These are phyloP conservation scores for Sphaerosporella brunnea DNA, from an alignment of 495 filamentous ascomycete genomes.

Conservation along the genomic window DNA sequence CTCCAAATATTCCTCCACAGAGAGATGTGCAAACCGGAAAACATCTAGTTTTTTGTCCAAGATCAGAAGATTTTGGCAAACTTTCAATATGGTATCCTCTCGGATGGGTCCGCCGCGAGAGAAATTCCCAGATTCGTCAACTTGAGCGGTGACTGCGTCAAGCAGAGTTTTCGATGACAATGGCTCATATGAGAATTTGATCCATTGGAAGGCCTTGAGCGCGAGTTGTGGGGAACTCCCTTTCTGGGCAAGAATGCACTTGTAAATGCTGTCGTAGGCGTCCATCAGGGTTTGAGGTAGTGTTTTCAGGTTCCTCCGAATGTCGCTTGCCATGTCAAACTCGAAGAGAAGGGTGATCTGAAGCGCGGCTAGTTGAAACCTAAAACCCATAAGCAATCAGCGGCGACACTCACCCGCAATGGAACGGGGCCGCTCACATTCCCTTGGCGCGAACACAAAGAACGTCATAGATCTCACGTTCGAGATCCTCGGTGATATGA, in stretches of 20 bases:
- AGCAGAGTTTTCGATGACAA: neutral
- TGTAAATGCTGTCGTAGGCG: neutral
- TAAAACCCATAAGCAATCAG: neutral
- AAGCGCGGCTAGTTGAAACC: conserved; percentile 1
- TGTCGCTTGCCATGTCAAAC: neutral
- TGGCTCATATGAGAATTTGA: conserved; percentile 1
- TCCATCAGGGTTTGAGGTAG: neutral
- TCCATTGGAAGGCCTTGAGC: conserved; percentile 1
- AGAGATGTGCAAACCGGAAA: conserved; percentile 6
- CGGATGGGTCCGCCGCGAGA: neutral
- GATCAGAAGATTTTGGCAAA: conserved; percentile 5
- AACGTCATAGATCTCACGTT: neutral
- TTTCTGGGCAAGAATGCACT: neutral
- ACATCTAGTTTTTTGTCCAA: neutral
- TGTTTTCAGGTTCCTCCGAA: neutral
- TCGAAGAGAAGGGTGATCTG: conserved; percentile 3
- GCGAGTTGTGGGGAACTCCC: neutral
- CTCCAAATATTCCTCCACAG: conserved; percentile 1
- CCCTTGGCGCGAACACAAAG: conserved; percentile 1
- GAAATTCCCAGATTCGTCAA: neutral
- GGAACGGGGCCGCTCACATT: conserved; percentile 6
- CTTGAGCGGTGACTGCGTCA: neutral
- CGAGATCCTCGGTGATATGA: neutral
- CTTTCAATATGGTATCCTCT: neutral
- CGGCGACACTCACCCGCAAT: neutral